These are phyloP conservation scores for Brachypodium distachyon DNA, from an alignment of 202 grass and related monocot species.

Conservation along the genomic window DNA sequence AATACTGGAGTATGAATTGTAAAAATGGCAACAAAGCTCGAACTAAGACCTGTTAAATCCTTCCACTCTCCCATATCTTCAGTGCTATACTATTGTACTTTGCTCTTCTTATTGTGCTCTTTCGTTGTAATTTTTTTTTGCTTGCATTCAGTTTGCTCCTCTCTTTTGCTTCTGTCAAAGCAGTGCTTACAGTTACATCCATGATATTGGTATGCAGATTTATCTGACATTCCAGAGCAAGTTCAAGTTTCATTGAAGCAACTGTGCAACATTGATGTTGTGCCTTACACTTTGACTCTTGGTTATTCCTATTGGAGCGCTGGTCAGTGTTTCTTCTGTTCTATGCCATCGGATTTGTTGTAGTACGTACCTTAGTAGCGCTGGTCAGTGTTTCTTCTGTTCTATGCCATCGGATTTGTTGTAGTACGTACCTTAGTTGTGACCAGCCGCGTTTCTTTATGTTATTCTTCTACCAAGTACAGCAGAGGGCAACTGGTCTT, in stretches of 20 bases:
- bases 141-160: not conserved
- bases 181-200: not conserved
- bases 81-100: not conserved
- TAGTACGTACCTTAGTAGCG: no score
- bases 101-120: not conserved
- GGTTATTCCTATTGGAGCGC: conserved; percentile 88
- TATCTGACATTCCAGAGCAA: conserved; percentile 63
- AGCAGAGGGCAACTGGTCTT: not conserved
- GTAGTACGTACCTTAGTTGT: not conserved
- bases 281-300: conserved; percentile 71
- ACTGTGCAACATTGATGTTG: conserved; percentile 65
- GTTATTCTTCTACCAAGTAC: not conserved
- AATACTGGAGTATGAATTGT: not conserved
- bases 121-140: not conserved
- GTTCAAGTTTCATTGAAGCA: conserved; percentile 59
- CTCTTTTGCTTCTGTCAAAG: not conserved
- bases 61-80: not conserved
- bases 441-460: not conserved
- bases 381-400: conserved; percentile 56
- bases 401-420: conserved; percentile 1
- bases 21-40: no score
- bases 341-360: not conserved
- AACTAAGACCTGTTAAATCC: not conserved
- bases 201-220: conserved; percentile 45
- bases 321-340: conserved; percentile 52